Percentiles rank a stretch among this genome's conserved stretches.
Evolutionary conservation across 2,329 filamentous ascomycete species (phyloP).

Genomic region (Cladosporium sphaerospermum): DNA sequence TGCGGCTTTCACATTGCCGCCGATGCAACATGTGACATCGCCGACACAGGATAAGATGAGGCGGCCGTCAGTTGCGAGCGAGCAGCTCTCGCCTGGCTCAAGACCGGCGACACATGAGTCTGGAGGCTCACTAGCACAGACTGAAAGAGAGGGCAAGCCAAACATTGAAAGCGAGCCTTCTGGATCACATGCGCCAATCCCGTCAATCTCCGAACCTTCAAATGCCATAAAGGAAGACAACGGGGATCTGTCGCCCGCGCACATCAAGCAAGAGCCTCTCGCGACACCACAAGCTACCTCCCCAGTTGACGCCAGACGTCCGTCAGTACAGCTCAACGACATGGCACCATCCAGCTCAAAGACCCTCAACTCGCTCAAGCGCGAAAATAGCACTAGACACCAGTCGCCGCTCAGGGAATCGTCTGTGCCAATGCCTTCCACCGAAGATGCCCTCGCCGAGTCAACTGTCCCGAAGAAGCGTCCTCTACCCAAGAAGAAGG

Average conservation of each 20-base stretch:
- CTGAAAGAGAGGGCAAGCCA: not conserved
- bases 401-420: conserved; percentile 34
- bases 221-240: conserved; percentile 9
- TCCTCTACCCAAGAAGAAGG: conserved; percentile 43
- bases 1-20: conserved; percentile 35
- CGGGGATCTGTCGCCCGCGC: conserved; percentile 26
- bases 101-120: conserved; percentile 6
- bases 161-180: conserved; percentile 9
- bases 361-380: conserved; percentile 40
- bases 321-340: conserved; percentile 21
- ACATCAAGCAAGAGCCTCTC: conserved; percentile 37
- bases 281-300: conserved; percentile 33
- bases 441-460: conserved; percentile 30
- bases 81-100: conserved; percentile 17
- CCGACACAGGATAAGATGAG: conserved; percentile 13
- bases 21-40: conserved; percentile 31
- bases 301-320: conserved; percentile 21
- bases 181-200: conserved; percentile 20
- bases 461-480: conserved; percentile 36
- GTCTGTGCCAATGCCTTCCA: conserved; percentile 34
- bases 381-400: conserved; percentile 38
- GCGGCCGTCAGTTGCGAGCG: conserved; percentile 25
- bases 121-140: conserved; percentile 2
- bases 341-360: conserved; percentile 37
- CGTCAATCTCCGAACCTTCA: conserved; percentile 15